A percentile compares a stretch with the other conserved stretches of the same genome.
Conservation (phyloP, 768 basidiomycete genomes). For the Galerina marginata region DNA sequence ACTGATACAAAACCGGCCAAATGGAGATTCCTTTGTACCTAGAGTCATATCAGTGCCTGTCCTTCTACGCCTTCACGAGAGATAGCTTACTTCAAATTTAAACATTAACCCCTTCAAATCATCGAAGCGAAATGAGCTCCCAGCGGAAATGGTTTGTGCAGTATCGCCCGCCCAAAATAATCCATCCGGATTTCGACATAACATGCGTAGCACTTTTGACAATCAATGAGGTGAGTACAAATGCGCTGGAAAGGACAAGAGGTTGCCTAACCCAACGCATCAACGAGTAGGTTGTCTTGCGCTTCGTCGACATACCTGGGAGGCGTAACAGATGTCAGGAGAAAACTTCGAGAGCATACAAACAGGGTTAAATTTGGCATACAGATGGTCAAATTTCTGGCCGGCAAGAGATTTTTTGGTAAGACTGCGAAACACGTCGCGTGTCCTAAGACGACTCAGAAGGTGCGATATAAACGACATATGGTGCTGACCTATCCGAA, state of each 20-base stretch:
- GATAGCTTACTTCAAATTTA: slow-evolving; percentile 57
- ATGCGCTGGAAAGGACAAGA: neutral
- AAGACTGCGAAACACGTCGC: slow-evolving; percentile 48
- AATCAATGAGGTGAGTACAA: neutral
- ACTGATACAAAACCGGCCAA: neutral
- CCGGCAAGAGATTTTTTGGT: slow-evolving; percentile 38
- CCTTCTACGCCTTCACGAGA: neutral
- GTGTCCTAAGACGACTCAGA: slow-evolving; percentile 45
- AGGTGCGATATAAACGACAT: neutral
- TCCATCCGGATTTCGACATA: slow-evolving; percentile 68
- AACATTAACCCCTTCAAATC: slow-evolving; percentile 72
- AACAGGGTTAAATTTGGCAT: slow-evolving; percentile 20
- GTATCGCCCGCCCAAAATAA: slow-evolving; percentile 86
- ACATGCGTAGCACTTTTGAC: slow-evolving; percentile 56
- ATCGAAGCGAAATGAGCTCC: slow-evolving; percentile 73
- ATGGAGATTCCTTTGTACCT: slow-evolving; percentile 8
- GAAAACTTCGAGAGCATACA: neutral
- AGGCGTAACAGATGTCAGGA: neutral
- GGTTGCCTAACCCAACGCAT: slow-evolving; percentile 53
- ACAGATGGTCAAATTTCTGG: slow-evolving; percentile 60
- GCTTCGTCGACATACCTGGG: slow-evolving; percentile 74
- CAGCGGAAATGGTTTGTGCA: slow-evolving; percentile 76
- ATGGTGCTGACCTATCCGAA: slow-evolving; percentile 59
- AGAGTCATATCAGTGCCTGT: neutral
- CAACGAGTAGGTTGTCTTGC: slow-evolving; percentile 73